Base-by-base conservation (phyloP, 352 stramenopile genomes). In the Phytophthora brassicae region DNA sequence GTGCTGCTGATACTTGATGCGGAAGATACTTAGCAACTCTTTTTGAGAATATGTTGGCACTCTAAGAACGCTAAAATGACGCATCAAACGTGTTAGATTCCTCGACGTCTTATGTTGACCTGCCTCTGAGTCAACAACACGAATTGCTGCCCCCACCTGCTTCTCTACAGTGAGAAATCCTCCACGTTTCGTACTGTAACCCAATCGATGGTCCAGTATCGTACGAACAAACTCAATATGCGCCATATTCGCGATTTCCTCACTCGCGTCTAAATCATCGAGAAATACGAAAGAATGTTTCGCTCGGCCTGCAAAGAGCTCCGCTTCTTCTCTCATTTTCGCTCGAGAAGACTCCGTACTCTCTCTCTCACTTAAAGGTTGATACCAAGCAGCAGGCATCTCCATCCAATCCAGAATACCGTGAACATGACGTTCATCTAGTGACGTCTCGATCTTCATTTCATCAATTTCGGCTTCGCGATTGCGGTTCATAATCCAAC, bases 41-140 rank as follows among this genome's bases (percentile, higher is more conserved):
- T 77, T 79, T 2, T 74, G 72, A n/a, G 74, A 60, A 33, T 81
- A 79, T 2, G 46, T 60, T 4, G 76, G 76, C 9, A 74, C 54
- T 19, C 67, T 47, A n/a, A 90, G 54, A 5, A 90, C 68, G 13
- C 49, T 24, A 57, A 88, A 89, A 38, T 89, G 78, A 1, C 78
- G 71, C 26, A 86, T 22, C 1, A 86, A 74, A 1, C 78, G 66
- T n/a, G 45, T 19, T 4, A 66, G 17, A 12, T 36, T 17, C 8
- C 22, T 14, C 0, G 67, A 20, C 0, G 66, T 4, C 1, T 39
- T 42, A 11, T 19, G 13, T 14, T 42, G 35, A 7, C 1, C 20
- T 7, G 2, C 12, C 0, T 17, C 28, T 12, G 16, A 14, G 17
- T 60, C 47, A 16, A 68, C 56, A 2, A 75, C 26, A 7, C 66